Conservation (phyloP, 2,329 filamentous ascomycete species). For the Trichoderma semiorbis region DNA sequence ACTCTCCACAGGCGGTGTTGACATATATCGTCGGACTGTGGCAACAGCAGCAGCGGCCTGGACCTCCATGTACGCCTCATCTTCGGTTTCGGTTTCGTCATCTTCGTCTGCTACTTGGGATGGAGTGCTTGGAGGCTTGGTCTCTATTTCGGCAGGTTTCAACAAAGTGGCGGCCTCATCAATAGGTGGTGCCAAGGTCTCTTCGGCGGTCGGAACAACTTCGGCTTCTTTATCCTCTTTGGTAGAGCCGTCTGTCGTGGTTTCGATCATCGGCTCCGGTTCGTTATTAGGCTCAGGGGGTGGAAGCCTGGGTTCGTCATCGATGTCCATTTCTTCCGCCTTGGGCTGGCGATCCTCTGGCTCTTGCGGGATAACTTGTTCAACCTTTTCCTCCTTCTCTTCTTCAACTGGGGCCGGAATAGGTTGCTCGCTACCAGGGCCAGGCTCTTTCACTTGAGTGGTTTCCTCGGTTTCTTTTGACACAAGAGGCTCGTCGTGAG, state of each 20-base stretch:
- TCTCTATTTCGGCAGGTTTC: slow-evolving; percentile 30
- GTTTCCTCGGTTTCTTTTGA: background rate
- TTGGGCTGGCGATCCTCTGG: slow-evolving; percentile 33
- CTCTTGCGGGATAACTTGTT: slow-evolving; percentile 20
- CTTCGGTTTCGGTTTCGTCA: slow-evolving; percentile 54
- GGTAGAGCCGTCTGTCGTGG: background rate
- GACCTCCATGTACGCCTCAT: slow-evolving; percentile 48
- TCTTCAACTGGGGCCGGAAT: background rate
- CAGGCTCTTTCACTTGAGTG: background rate
- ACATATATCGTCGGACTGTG: slow-evolving; percentile 44
- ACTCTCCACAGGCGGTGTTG: slow-evolving; percentile 53
- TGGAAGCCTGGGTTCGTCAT: slow-evolving; percentile 22
- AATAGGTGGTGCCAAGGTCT: background rate
- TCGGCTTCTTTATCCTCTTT: slow-evolving; percentile 1
- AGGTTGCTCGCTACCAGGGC: background rate
- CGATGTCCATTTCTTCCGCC: slow-evolving; percentile 42
- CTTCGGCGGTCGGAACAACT: background rate
- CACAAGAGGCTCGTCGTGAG: background rate
- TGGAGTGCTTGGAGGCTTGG: slow-evolving; percentile 44
- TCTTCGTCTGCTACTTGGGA: slow-evolving; percentile 49
- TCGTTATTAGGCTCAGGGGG: background rate
- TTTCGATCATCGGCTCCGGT: background rate
- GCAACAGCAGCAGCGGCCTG: slow-evolving; percentile 35
- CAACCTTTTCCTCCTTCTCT: slow-evolving; percentile 9
- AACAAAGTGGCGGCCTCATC: slow-evolving; percentile 18